Evolutionary conservation across 2,329 filamentous ascomycete species (phyloP).

Genomic region (Phyllosticta capitalensis): DNA sequence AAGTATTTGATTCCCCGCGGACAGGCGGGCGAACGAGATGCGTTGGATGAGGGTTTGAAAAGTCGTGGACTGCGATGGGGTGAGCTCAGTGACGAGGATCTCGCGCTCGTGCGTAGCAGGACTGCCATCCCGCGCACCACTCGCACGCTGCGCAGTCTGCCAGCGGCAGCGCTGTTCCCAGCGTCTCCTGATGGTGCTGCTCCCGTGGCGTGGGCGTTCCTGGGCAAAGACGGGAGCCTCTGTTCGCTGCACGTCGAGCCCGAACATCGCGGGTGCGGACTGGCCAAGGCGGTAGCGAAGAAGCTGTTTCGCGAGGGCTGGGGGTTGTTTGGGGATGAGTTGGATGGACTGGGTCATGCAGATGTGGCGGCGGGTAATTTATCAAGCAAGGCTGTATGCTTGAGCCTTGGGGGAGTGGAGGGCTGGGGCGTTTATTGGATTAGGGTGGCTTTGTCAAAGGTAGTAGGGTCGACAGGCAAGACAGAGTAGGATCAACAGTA

Average conservation of each 20-base stretch:
- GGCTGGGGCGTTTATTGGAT: slow-evolving; percentile 53
- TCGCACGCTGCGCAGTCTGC: slow-evolving; percentile 32
- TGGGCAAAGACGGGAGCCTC: slow-evolving; percentile 53
- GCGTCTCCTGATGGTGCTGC: slow-evolving; percentile 15
- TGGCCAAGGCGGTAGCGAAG: slow-evolving; percentile 52
- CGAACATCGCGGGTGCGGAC: slow-evolving; percentile 49
- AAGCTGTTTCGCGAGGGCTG: slow-evolving; percentile 45
- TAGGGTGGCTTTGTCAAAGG: slow-evolving; percentile 29
- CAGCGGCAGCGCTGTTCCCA: slow-evolving; percentile 31
- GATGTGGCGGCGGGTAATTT: slow-evolving; percentile 55
- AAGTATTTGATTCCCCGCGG: slow-evolving; percentile 48
- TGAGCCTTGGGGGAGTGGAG: slow-evolving; percentile 48
- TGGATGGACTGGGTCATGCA: slow-evolving; percentile 26
- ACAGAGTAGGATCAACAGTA: not conserved
- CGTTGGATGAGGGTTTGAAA: slow-evolving; percentile 34
- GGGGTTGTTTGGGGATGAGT: slow-evolving; percentile 13
- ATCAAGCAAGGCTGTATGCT: slow-evolving; percentile 53
- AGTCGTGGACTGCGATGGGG: slow-evolving; percentile 50
- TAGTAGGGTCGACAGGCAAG: not conserved
- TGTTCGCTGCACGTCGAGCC: slow-evolving; percentile 52
- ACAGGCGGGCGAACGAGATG: slow-evolving; percentile 15
- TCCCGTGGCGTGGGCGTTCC: slow-evolving; percentile 56
- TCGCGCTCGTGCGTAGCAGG: slow-evolving; percentile 44
- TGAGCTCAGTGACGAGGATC: slow-evolving; percentile 42
- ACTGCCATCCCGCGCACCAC: slow-evolving; percentile 47